Conservation (phyloP, 441 rosid genomes). For the Brassica hybrid region DNA sequence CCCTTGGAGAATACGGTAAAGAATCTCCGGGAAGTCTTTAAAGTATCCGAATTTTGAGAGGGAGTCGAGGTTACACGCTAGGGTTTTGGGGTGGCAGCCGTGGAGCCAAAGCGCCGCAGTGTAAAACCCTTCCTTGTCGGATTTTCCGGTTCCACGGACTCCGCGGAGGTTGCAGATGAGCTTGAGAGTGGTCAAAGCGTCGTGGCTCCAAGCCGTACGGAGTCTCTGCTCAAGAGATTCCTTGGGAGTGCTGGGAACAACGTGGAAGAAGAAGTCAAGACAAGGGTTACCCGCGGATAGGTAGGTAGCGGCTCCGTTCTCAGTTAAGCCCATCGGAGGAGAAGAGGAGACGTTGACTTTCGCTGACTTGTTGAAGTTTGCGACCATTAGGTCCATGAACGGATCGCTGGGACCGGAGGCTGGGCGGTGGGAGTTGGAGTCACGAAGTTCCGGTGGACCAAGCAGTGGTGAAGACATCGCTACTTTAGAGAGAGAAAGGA, state of each 20-base stretch:
- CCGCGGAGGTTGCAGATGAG: slow-evolving; percentile 59
- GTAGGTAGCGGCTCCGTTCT: slow-evolving; percentile 43
- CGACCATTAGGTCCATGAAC: slow-evolving; percentile 49
- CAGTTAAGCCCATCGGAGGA: slow-evolving; percentile 45
- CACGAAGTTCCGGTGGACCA: slow-evolving; percentile 56
- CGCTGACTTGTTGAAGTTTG: slow-evolving; percentile 45
- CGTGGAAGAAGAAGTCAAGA: slow-evolving; percentile 54
- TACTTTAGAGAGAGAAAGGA: not conserved
- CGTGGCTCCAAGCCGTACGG: slow-evolving; percentile 44
- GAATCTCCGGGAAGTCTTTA: slow-evolving; percentile 58
- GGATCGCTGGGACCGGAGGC: slow-evolving; percentile 22
- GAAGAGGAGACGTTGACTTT: not conserved
- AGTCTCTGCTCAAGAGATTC: slow-evolving; percentile 29
- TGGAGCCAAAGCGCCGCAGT: slow-evolving; percentile 59
- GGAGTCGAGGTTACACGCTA: slow-evolving; percentile 50
- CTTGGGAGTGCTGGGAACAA: slow-evolving; percentile 46
- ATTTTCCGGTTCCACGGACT: slow-evolving; percentile 60
- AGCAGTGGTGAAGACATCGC: slow-evolving; percentile 41
- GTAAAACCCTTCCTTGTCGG: slow-evolving; percentile 59
- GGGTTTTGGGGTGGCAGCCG: slow-evolving; percentile 54
- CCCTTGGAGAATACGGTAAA: slow-evolving; percentile 51
- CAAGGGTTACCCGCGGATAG: slow-evolving; percentile 49
- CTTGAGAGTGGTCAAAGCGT: slow-evolving; percentile 54
- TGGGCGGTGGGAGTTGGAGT: slow-evolving; percentile 7
- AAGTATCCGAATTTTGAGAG: slow-evolving; percentile 52